Conservation (phyloP, 129 eudicot genomes). For the Flaveria brownii region DNA sequence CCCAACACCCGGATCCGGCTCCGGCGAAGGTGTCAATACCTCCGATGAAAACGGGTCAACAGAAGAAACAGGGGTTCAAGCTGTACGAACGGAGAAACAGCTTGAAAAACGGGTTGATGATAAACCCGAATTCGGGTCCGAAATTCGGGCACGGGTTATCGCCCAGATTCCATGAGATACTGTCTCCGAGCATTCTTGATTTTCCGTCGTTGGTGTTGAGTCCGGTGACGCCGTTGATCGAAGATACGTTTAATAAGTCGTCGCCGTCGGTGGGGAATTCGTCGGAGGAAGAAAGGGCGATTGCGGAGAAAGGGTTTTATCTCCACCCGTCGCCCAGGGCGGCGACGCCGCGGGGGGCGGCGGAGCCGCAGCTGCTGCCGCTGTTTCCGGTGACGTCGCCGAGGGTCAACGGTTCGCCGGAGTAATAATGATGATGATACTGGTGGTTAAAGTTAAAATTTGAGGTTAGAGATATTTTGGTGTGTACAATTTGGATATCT, state of each 20-base stretch:
- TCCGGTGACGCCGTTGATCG: conserved; percentile 75
- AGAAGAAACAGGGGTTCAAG: conserved; percentile 71
- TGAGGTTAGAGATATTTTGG: conserved; percentile 39
- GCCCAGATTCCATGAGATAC: conserved; percentile 54
- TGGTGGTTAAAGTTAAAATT: not conserved
- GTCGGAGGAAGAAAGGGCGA: conserved; percentile 75
- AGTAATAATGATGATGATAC: conserved; percentile 15
- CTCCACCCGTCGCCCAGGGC: conserved; percentile 75
- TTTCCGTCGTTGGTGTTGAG: conserved; percentile 78
- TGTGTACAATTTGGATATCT: conserved; percentile 45
- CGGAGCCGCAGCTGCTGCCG: conserved; percentile 72
- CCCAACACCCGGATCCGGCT: conserved; percentile 28
- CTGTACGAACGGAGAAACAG: conserved; percentile 80
- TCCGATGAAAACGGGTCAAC: conserved; percentile 61
- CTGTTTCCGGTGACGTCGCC: conserved; percentile 89
- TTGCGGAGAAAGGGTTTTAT: conserved; percentile 78
- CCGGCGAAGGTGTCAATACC: conserved; percentile 44
- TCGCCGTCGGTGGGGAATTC: conserved; percentile 55
- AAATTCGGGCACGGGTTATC: conserved; percentile 44
- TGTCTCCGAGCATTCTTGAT: conserved; percentile 89
- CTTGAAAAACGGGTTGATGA: conserved; percentile 70
- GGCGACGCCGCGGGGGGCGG: conserved; percentile 47
- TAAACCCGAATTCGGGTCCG: conserved; percentile 50
- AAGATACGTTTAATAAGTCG: conserved; percentile 47
- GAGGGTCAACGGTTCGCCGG: conserved; percentile 53